phyloP scores from a whole-genome alignment of 2,329 filamentous ascomycete species.

The Tolypocladium endophyticum region DNA sequence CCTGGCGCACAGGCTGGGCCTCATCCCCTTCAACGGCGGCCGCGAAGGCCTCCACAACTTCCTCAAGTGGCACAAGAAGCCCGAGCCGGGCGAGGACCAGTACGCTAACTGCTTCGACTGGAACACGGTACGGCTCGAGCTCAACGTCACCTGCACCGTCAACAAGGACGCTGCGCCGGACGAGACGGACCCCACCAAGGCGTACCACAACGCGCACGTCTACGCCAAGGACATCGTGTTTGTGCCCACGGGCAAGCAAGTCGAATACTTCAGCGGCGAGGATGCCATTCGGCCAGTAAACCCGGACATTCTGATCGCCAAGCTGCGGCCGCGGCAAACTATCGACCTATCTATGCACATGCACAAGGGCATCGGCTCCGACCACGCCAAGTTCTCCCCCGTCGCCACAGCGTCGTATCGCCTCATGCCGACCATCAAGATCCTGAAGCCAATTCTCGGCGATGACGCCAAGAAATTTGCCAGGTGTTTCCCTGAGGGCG shows the following conservation, averaged over 20 bases:
- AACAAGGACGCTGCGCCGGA: conserved; percentile 60
- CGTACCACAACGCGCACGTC: conserved; percentile 77
- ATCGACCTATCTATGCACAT: conserved; percentile 86
- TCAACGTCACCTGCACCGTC: conserved; percentile 71
- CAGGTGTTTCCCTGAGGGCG: conserved; percentile 78
- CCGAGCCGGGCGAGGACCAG: conserved; percentile 49
- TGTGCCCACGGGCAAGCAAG: conserved; percentile 63
- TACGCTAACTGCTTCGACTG: conserved; percentile 58
- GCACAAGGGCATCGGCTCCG: conserved; percentile 84
- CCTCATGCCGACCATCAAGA: conserved; percentile 78
- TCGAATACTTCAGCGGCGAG: conserved; percentile 55
- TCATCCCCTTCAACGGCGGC: conserved; percentile 79
- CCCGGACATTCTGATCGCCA: conserved; percentile 88
- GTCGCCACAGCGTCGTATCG: conserved; percentile 92
- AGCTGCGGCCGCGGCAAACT: conserved; percentile 81
- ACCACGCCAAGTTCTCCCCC: conserved; percentile 95
- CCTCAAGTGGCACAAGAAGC: conserved; percentile 73
- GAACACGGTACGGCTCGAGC: conserved; percentile 74
- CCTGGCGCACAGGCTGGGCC: conserved; percentile 76
- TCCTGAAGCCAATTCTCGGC: conserved; percentile 73
- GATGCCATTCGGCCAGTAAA: conserved; percentile 66
- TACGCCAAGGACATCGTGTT: conserved; percentile 73
- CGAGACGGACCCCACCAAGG: conserved; percentile 71
- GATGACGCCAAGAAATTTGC: conserved; percentile 82
- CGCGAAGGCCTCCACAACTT: conserved; percentile 65